phyloP scores from a whole-genome alignment of 1,284 basidiomycete species.

The Hypsizygus ulmarius region DNA sequence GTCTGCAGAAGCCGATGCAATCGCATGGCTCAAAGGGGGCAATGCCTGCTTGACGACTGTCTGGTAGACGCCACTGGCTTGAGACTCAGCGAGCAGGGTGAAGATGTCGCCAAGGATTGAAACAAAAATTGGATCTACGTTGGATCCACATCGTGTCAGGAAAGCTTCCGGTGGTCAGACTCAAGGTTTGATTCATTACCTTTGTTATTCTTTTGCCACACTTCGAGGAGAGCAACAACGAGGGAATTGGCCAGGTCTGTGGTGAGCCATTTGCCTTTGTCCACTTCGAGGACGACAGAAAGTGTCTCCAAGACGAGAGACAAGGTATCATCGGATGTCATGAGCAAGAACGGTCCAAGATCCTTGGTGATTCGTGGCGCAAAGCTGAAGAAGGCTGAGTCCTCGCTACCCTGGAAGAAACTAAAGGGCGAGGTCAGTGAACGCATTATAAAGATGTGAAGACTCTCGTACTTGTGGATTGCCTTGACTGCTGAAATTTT shows the following conservation, averaged over 20 bases:
- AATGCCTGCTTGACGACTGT: slow-evolving; percentile 71
- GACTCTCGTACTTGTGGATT: slow-evolving; percentile 70
- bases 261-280: slow-evolving; percentile 69
- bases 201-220: slow-evolving; percentile 84
- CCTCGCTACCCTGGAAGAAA: slow-evolving; percentile 65
- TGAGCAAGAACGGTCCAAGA: slow-evolving; percentile 79
- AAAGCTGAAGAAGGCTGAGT: slow-evolving; percentile 58
- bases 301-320: slow-evolving; percentile 89
- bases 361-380: slow-evolving; percentile 78
- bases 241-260: slow-evolving; percentile 63
- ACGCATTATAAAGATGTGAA: background rate
- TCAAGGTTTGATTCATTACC: slow-evolving; percentile 39
- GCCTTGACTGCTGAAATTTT: slow-evolving; percentile 94
- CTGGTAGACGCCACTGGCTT: slow-evolving; percentile 60
- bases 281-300: slow-evolving; percentile 73
- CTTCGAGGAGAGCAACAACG: slow-evolving; percentile 64
- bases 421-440: slow-evolving; percentile 34
- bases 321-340: slow-evolving; percentile 85
- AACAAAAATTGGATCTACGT: slow-evolving; percentile 82
- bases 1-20: slow-evolving; percentile 53
- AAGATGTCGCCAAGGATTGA: slow-evolving; percentile 86
- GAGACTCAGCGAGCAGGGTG: slow-evolving; percentile 62
- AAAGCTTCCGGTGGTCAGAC: background rate
- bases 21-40: slow-evolving; percentile 67
- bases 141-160: slow-evolving; percentile 26